Evolutionary conservation across 1,284 basidiomycete species (phyloP), one percentile per base, ranked within the genome.

Genomic region (Pascua guehoae): DNA sequence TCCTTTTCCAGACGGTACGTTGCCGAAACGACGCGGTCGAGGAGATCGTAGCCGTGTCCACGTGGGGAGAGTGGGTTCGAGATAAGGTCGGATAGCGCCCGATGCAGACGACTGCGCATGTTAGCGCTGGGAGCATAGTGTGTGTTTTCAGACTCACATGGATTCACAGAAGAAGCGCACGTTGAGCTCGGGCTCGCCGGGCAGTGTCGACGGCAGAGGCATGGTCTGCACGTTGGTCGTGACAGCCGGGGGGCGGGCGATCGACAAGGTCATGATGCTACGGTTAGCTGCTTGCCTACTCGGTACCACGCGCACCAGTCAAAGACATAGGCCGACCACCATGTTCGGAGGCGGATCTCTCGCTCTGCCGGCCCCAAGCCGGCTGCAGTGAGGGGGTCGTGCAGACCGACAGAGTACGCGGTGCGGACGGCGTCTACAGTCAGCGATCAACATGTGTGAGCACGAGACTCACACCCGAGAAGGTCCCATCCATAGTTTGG

Each of bases 311-410:
- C 56, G 11, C n/a, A 61, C 47, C 60, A 39, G 37, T 64, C 63
- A 36, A 64, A 56, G 8, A 51, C 57, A 43, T 62, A 64, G 53
- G 60, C 62, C 2, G 43, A 51, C 63, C 63, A 64, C 63, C 60
- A 62, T 4, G 52, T 53, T n/a, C 63, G 57, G 11, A 17, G 36
- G 15, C 62, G 53, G 39, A 62, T 54, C 51, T 64, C 60, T 12
- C 53, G 40, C 49, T 59, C 62, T 1, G 24, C 40, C 2, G 51
- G 41, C 2, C 51, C 42, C 10, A 62, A 51, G 4, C 43, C 40
- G 14, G 41, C 38, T 17, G 24, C 39, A 12, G 16, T 57, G 18
- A 36, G 40, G 10, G 24, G 38, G 53, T 64, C 63, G 43, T 64
- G 63, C 2, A 64, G 55, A 0, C 63, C 63, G 12, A 64, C 51